Conservation (phyloP, 2,329 filamentous ascomycete genomes). For the Ilyonectria robusta region DNA sequence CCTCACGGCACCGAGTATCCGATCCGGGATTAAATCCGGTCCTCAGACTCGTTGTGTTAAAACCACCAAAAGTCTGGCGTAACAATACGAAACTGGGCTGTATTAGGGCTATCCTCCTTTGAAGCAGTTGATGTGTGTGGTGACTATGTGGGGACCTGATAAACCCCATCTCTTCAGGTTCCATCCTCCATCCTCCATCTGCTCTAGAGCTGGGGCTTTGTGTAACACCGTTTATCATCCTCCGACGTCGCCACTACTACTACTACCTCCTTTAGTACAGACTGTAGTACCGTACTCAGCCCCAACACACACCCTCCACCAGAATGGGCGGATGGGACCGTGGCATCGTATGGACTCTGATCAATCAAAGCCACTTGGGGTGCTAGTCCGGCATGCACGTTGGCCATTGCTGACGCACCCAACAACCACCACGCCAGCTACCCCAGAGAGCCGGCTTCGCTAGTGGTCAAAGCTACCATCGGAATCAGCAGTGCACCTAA, state of each 20-base stretch:
- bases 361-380: conserved; percentile 38
- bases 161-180: neutral
- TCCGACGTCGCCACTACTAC: conserved; percentile 23
- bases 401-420: conserved; percentile 43
- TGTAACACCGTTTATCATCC: conserved; percentile 15
- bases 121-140: neutral
- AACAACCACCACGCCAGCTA: conserved; percentile 26
- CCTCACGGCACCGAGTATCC: neutral
- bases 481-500: conserved; percentile 39
- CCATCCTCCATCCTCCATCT: conserved; percentile 6
- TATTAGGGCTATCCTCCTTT: neutral
- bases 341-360: conserved; percentile 41
- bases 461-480: conserved; percentile 59
- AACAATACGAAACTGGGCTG: neutral
- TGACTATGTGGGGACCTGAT: neutral
- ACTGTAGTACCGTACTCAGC: conserved; percentile 4
- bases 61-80: neutral
- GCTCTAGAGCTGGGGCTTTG: conserved; percentile 10
- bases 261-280: conserved; percentile 13
- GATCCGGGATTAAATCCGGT: neutral
- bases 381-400: conserved; percentile 45
- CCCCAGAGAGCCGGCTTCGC: conserved; percentile 26
- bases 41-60: neutral
- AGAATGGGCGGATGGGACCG: conserved; percentile 40
- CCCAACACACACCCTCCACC: conserved; percentile 6